Conservation (phyloP, 345 rosid species). For the Camelina hispida region DNA sequence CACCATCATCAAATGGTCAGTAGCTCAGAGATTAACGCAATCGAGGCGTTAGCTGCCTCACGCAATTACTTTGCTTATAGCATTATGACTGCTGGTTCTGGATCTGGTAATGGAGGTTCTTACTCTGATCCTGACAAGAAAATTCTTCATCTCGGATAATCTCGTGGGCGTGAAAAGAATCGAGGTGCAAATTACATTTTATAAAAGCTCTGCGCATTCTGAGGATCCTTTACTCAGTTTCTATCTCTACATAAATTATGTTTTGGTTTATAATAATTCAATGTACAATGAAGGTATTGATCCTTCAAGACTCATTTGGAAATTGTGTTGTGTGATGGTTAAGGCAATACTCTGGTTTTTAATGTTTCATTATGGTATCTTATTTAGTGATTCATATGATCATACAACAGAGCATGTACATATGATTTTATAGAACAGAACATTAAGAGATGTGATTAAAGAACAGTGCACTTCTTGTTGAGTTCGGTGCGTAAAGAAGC, state of each 20-base stretch:
- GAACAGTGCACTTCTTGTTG: constrained; percentile 26
- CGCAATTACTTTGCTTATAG: constrained; percentile 80
- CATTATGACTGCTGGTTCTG: constrained; percentile 55
- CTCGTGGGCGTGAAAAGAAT: neutral
- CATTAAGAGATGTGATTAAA: neutral
- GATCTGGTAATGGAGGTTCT: constrained; percentile 43
- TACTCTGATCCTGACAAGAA: constrained; percentile 78
- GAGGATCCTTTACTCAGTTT: constrained; percentile 5
- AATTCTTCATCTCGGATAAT: constrained; percentile 81
- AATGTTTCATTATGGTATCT: constrained; percentile 8
- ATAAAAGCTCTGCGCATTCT: constrained; percentile 22
- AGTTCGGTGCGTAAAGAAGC: constrained; percentile 23
- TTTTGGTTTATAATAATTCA: constrained; percentile 18
- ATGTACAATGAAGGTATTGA: constrained; percentile 34
- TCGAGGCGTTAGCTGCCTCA: constrained; percentile 81
- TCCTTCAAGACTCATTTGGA: constrained; percentile 42
- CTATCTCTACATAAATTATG: constrained; percentile 6
- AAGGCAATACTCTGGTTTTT: constrained; percentile 11
- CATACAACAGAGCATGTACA: constrained; percentile 5
- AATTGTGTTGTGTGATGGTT: constrained; percentile 30
- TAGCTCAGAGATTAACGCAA: constrained; percentile 72
- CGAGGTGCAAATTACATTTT: constrained; percentile 18
- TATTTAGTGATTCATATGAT: constrained; percentile 14
- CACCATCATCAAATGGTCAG: constrained; percentile 69
- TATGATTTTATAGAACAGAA: constrained; percentile 11